These are phyloP conservation scores for Massariosphaeria phaeospora DNA, from an alignment of 495 filamentous ascomycete genomes.

Conservation along the genomic window DNA sequence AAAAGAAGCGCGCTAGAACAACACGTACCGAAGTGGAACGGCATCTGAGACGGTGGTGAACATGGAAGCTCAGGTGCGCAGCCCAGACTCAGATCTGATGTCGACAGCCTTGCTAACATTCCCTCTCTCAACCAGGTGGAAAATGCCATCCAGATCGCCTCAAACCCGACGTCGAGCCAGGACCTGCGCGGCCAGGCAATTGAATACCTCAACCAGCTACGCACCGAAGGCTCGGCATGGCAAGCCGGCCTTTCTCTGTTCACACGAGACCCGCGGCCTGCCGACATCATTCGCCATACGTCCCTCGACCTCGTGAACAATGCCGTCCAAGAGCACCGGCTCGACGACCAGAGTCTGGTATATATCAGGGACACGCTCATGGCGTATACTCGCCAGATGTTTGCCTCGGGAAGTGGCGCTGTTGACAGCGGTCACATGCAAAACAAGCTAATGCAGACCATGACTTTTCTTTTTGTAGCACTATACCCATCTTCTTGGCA, in stretches of 20 bases:
- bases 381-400: conserved; percentile 68
- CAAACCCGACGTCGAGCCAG: conserved; percentile 67
- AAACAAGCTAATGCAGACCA: conserved; percentile 93
- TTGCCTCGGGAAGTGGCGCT: conserved; percentile 51
- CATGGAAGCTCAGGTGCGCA: conserved; percentile 33
- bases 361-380: conserved; percentile 73
- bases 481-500: conserved; percentile 83
- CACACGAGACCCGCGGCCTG: conserved; percentile 67
- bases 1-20: neutral
- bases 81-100: neutral
- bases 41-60: conserved; percentile 26
- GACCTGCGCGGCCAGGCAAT: conserved; percentile 78
- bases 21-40: neutral
- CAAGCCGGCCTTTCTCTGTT: conserved; percentile 83
- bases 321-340: conserved; percentile 67
- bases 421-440: conserved; percentile 72
- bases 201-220: conserved; percentile 77
- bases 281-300: conserved; percentile 80
- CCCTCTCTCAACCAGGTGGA: conserved; percentile 58
- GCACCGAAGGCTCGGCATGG: conserved; percentile 73
- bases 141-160: conserved; percentile 87
- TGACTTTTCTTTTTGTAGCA: conserved; percentile 83
- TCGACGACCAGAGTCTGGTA: conserved; percentile 61
- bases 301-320: conserved; percentile 89
- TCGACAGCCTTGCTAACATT: neutral